A percentile compares a stretch with the other conserved stretches of the same genome.
Evolutionary conservation across 495 filamentous ascomycete genomes (phyloP).

Genomic region (Aspergillus steynii): DNA sequence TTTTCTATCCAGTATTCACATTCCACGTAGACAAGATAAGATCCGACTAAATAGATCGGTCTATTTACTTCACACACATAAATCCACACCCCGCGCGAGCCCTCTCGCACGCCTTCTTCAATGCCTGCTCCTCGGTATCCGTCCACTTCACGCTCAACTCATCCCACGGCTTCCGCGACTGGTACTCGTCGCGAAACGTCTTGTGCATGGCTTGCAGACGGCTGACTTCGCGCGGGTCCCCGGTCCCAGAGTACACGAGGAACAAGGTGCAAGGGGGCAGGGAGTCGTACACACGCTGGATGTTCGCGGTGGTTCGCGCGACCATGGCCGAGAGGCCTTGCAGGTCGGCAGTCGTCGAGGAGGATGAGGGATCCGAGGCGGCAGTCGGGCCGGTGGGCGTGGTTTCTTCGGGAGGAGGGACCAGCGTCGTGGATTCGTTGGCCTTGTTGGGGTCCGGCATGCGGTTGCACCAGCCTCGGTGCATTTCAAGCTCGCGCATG

Average conservation of each 20-base stretch:
- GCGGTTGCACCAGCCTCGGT: slow-evolving; percentile 79
- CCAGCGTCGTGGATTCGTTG: slow-evolving; percentile 50
- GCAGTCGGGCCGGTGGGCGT: slow-evolving; percentile 18
- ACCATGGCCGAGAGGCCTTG: slow-evolving; percentile 45
- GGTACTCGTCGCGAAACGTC: slow-evolving; percentile 74
- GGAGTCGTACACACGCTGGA: slow-evolving; percentile 69
- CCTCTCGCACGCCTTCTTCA: slow-evolving; percentile 66
- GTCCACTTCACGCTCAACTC: slow-evolving; percentile 88
- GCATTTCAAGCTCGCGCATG: slow-evolving; percentile 78
- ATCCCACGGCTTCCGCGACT: slow-evolving; percentile 78
- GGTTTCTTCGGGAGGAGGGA: slow-evolving; percentile 28
- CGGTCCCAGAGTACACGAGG: slow-evolving; percentile 84
- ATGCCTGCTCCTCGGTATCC: slow-evolving; percentile 76
- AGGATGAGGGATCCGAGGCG: not conserved
- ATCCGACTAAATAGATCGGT: not conserved
- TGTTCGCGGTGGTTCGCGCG: slow-evolving; percentile 51
- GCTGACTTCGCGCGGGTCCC: slow-evolving; percentile 78
- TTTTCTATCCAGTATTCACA: too few species aligned
- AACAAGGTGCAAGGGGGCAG: slow-evolving; percentile 84
- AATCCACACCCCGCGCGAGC: slow-evolving; percentile 83
- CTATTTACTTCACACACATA: slow-evolving; percentile 66
- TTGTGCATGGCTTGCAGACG: slow-evolving; percentile 72
- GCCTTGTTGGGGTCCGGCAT: slow-evolving; percentile 47
- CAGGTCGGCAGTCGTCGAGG: not conserved
- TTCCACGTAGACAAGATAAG: not conserved